phyloP scores from a whole-genome alignment of 1,139 yeast genomes.

The Suhomyces anneliseae region DNA sequence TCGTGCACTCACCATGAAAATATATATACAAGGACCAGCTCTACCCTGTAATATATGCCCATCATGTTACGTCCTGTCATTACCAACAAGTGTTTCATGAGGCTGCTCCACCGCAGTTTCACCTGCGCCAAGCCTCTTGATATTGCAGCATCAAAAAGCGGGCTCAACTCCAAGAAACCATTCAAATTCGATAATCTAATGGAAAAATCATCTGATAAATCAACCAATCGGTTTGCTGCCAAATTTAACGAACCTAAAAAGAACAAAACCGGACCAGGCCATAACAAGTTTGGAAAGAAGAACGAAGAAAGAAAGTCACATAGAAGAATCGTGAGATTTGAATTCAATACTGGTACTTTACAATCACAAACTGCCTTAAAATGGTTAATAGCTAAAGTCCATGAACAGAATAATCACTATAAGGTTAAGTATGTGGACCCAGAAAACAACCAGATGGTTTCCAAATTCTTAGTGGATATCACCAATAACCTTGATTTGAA shows the following conservation, averaged over 20 bases:
- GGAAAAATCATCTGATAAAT: slow-evolving; percentile 4
- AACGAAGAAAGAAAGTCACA: slow-evolving; percentile 10
- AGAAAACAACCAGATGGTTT: slow-evolving; percentile 22
- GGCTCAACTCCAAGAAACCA: slow-evolving; percentile 1
- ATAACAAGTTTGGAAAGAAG: background rate
- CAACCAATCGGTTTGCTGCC: slow-evolving; percentile 10
- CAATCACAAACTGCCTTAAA: slow-evolving; percentile 32
- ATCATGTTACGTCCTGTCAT: slow-evolving; percentile 1
- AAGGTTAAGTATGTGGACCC: slow-evolving; percentile 31
- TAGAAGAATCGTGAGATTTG: slow-evolving; percentile 15
- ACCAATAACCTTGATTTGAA: slow-evolving; percentile 32
- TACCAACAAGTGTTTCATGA: background rate
- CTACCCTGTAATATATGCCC: background rate
- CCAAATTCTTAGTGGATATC: slow-evolving; percentile 26
- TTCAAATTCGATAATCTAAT: slow-evolving; percentile 5
- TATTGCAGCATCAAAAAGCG: background rate
- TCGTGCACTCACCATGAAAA: background rate
- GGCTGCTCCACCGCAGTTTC: slow-evolving; percentile 6
- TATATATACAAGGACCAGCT: background rate
- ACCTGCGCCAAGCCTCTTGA: slow-evolving; percentile 6
- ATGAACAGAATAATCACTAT: slow-evolving; percentile 21
- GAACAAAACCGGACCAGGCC: background rate
- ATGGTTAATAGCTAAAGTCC: slow-evolving; percentile 30
- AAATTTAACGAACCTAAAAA: slow-evolving; percentile 8
- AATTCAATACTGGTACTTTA: slow-evolving; percentile 21